A percentile compares a stretch with the other conserved stretches of the same genome.
These are phyloP conservation scores for Solanum gandarillasii DNA, from an alignment of 257 asterid species.

Conservation along the genomic window DNA sequence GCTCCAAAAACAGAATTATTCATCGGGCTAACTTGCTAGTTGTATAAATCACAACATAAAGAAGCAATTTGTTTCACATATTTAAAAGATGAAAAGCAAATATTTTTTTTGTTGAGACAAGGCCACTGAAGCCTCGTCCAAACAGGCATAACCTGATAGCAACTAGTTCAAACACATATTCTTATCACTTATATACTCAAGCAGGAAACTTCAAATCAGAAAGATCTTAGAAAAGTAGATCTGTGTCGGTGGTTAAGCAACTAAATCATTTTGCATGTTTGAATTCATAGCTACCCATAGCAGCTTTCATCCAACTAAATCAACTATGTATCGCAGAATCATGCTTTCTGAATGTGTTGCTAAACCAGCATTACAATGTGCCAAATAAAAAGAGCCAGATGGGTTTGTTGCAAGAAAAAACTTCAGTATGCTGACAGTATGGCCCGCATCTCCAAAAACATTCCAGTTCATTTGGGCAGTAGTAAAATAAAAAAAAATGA, in stretches of 20 bases:
- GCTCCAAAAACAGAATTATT: not conserved
- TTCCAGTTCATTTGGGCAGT: not conserved
- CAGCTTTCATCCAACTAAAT: not conserved
- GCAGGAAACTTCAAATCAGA: not conserved
- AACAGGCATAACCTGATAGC: not conserved
- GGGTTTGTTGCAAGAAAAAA: not conserved
- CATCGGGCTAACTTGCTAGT: not conserved
- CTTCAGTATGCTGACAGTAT: not conserved
- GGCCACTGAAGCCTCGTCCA: not conserved
- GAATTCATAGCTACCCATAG: not conserved
- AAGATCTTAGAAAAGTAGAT: not conserved
- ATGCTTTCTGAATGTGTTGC: not conserved
- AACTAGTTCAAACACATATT: not conserved
- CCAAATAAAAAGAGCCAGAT: not conserved
- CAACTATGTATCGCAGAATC: not conserved
- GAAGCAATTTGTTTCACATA: not conserved
- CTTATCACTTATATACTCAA: not conserved
- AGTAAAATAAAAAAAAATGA: not conserved
- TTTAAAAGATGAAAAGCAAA: not conserved
- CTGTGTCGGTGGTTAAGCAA: not conserved
- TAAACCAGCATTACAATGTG: not conserved
- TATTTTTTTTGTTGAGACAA: not conserved
- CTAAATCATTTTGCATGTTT: not conserved
- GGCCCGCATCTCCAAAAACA: not conserved
- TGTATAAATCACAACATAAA: not conserved